A percentile compares a stretch with the other conserved stretches of the same genome.
These are phyloP conservation scores for Corchorus olitorius DNA, from an alignment of 345 rosid species.

Conservation along the genomic window DNA sequence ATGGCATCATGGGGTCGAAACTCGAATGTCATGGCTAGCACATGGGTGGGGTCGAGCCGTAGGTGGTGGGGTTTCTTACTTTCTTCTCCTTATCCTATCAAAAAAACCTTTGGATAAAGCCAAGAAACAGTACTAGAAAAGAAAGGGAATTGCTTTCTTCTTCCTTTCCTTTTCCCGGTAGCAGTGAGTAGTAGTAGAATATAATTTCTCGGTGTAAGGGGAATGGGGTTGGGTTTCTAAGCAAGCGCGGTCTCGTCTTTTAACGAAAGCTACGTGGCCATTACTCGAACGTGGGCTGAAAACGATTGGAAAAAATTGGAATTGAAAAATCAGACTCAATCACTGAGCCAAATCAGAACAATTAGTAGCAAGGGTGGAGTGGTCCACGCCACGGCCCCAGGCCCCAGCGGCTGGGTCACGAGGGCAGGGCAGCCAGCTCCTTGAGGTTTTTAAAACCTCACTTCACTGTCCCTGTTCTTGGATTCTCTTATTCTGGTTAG, in stretches of 20 bases:
- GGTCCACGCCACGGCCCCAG: background rate
- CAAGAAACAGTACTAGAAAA: background rate
- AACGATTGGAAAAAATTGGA: background rate
- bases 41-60: conserved; percentile 24
- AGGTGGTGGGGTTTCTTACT: too few species aligned
- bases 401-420: background rate
- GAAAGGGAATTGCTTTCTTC: background rate
- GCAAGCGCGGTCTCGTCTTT: conserved; percentile 20
- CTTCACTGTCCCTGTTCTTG: background rate
- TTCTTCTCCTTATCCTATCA: background rate
- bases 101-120: background rate
- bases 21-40: conserved; percentile 17
- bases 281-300: background rate
- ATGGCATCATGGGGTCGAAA: background rate
- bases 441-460: background rate
- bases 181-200: background rate
- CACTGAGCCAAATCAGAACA: background rate
- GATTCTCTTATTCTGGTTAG: conserved; percentile 3
- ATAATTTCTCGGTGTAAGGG: background rate
- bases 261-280: conserved; percentile 24
- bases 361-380: background rate
- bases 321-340: background rate
- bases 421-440: background rate
- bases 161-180: too few species aligned
- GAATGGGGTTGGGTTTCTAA: background rate